These are phyloP conservation scores for Podochytrium sp. DNA, from an alignment of 192 early-diverging fungal genomes.

Conservation along the genomic window DNA sequence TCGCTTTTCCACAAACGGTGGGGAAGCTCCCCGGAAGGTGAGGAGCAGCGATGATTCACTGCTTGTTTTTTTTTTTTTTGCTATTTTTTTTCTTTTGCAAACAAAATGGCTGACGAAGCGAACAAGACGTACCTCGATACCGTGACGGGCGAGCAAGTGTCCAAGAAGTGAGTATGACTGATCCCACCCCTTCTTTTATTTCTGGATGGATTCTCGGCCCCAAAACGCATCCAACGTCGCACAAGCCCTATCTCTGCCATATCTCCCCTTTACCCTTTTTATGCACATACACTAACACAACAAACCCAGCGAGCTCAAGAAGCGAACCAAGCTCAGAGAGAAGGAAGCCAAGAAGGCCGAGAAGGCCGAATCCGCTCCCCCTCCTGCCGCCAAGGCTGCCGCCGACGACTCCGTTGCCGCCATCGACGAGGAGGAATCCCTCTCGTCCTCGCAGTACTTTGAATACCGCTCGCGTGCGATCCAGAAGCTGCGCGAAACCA, in stretches of 20 bases:
- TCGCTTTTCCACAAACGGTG: no score
- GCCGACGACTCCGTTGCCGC: constrained; percentile 56
- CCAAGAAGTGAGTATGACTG: constrained; percentile 70
- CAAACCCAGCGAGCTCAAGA: constrained; percentile 83
- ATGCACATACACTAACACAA: not conserved
- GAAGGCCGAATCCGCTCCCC: constrained; percentile 43
- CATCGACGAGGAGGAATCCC: constrained; percentile 67
- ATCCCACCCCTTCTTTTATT: not conserved
- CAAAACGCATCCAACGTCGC: not conserved
- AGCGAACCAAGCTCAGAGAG: constrained; percentile 83
- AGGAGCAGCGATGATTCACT: not conserved
- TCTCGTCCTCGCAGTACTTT: constrained; percentile 91
- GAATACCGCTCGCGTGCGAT: constrained; percentile 91
- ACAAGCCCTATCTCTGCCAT: not conserved
- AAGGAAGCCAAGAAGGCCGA: constrained; percentile 82
- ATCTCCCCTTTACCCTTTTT: not conserved
- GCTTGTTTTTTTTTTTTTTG: constrained; percentile 1
- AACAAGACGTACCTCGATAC: constrained; percentile 61
- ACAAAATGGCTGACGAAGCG: constrained; percentile 39
- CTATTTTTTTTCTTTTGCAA: constrained; percentile 6
- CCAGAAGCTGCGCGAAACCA: constrained; percentile 77
- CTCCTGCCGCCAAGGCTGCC: constrained; percentile 47
- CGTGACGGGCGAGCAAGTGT: constrained; percentile 91
- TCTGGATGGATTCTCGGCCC: not conserved
- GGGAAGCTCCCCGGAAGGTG: no score